phyloP scores from a whole-genome alignment of 176 grass and related monocot species.

The Carex parvula region DNA sequence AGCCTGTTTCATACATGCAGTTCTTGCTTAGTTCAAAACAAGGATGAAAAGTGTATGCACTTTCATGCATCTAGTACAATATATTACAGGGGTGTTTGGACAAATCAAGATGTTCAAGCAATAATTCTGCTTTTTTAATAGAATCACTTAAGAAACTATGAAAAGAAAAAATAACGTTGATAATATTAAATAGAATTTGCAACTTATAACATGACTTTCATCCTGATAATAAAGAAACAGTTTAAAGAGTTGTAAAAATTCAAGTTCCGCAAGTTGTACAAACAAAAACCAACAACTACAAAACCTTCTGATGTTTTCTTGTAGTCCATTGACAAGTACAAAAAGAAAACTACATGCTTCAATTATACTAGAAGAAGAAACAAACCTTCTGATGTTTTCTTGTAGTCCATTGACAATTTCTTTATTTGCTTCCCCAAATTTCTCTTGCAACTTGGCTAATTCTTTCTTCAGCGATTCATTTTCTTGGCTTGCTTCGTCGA shows the following conservation, averaged over 20 bases:
- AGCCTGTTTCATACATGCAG: slow-evolving; percentile 37
- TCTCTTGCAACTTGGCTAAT: slow-evolving; percentile 12
- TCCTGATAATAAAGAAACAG: neutral
- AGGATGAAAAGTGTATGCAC: neutral
- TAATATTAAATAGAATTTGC: neutral
- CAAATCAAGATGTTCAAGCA: neutral
- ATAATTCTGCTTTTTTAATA: neutral
- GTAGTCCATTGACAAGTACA: neutral
- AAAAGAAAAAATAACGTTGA: neutral
- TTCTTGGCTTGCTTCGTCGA: slow-evolving; percentile 32
- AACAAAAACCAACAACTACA: neutral
- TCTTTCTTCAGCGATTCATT: slow-evolving; percentile 24
- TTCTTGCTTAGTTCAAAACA: neutral
- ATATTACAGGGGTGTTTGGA: neutral
- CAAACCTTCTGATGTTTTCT: slow-evolving; percentile 25
- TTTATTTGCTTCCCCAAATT: slow-evolving; percentile 26
- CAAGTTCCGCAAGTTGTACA: neutral
- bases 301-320: too few relatives aligned
- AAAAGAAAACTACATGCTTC: neutral
- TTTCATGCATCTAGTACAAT: neutral
- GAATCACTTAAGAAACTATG: neutral
- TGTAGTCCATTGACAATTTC: slow-evolving; percentile 27
- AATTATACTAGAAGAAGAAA: neutral
- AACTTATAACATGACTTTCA: neutral
- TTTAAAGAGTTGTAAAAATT: neutral